phyloP scores from a whole-genome alignment of 2,329 filamentous ascomycete species.

The Nothophoma quercina region DNA sequence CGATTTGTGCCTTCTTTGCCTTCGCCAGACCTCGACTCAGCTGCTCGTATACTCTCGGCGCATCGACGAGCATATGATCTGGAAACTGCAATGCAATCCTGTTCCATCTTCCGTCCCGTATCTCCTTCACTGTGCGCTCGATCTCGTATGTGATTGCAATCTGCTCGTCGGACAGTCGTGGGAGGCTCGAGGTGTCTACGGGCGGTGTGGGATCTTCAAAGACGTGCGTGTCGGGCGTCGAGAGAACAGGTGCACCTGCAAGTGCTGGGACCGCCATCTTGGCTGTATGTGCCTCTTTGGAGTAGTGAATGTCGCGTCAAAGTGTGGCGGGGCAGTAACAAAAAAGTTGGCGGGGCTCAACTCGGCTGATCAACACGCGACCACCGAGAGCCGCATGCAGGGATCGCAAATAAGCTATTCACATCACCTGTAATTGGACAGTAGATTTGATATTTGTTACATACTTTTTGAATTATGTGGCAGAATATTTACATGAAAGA shows the following conservation, averaged over 20 bases:
- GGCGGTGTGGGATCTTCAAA: conserved; percentile 62
- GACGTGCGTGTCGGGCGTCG: conserved; percentile 68
- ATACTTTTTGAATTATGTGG: not conserved
- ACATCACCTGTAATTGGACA: conserved; percentile 1
- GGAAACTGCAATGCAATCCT: conserved; percentile 94
- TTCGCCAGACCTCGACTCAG: conserved; percentile 62
- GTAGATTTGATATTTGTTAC: not conserved
- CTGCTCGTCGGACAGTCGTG: conserved; percentile 68
- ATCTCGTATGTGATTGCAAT: conserved; percentile 84
- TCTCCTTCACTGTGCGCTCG: conserved; percentile 76
- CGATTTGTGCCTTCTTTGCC: conserved; percentile 24
- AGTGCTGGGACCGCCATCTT: conserved; percentile 41
- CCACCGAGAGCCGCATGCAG: conserved; percentile 12
- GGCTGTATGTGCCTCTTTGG: conserved; percentile 9
- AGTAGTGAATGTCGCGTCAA: not conserved
- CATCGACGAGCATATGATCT: conserved; percentile 88
- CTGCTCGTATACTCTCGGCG: conserved; percentile 76
- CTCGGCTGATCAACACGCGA: conserved; percentile 9
- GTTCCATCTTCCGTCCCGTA: conserved; percentile 73
- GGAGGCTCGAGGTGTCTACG: conserved; percentile 44
- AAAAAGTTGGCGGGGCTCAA: conserved; percentile 8
- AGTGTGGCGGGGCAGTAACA: not conserved
- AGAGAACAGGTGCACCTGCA: conserved; percentile 63
- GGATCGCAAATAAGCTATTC: not conserved
- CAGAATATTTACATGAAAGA: conserved; percentile 2